A percentile compares a stretch with the other conserved stretches of the same genome.
These are phyloP conservation scores for Melaleuca alternifolia DNA, from an alignment of 345 rosid species.

Conservation along the genomic window DNA sequence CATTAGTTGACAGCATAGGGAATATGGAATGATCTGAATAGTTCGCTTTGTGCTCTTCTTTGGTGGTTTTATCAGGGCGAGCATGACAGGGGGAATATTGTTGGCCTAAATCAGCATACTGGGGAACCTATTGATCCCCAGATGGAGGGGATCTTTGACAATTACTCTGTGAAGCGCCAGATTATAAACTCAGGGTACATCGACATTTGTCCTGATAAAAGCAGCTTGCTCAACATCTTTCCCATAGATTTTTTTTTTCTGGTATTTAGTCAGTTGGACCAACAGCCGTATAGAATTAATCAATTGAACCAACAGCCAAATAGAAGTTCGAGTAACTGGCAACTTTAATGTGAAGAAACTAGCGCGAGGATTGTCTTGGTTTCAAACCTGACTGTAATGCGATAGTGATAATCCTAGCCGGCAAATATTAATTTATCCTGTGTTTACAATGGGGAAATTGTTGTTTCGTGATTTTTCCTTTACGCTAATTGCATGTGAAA, in stretches of 20 bases:
- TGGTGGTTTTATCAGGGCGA: conserved; percentile 51
- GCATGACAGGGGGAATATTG: conserved; percentile 85
- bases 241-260: not conserved
- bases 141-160: conserved; percentile 89
- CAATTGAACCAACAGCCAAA: not conserved
- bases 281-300: not conserved
- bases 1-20: not conserved
- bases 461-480: not conserved
- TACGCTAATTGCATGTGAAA: not conserved
- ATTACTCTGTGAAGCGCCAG: conserved; percentile 94
- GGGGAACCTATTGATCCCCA: conserved; percentile 89
- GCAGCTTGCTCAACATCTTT: not conserved
- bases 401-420: not conserved
- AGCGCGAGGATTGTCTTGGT: not conserved
- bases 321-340: not conserved
- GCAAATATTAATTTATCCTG: not conserved
- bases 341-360: not conserved
- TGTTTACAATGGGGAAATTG: not conserved
- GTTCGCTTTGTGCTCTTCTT: not conserved
- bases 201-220: not conserved
- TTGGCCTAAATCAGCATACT: conserved; percentile 71
- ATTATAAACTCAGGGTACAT: conserved; percentile 77
- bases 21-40: not conserved
- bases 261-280: not conserved
- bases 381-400: not conserved